phyloP scores from a whole-genome alignment of 345 rosid species.

The Arabis hirsuta region DNA sequence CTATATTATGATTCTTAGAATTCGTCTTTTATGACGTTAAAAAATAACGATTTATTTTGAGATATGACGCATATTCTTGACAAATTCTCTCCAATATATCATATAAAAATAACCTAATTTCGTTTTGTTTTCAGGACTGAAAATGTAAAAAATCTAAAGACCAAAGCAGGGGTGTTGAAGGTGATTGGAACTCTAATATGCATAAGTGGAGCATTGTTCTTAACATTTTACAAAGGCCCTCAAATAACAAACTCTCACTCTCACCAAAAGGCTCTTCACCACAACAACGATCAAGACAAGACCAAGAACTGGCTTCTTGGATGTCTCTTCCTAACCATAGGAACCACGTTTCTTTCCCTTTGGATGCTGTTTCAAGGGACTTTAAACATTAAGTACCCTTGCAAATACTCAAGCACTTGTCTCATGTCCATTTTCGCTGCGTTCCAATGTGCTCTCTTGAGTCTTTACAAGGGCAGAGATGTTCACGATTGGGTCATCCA shows the following conservation, averaged over 20 bases:
- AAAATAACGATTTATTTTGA: not conserved
- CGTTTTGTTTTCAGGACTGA: conserved; percentile 47
- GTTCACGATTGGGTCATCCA: conserved; percentile 53
- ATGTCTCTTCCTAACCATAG: conserved; percentile 46
- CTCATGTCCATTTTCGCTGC: conserved; percentile 64
- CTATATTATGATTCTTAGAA: no score
- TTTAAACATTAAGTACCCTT: conserved; percentile 55
- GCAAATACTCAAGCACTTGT: conserved; percentile 66
- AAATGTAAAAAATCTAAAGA: conserved; percentile 46
- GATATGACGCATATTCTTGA: not conserved
- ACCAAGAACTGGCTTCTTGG: conserved; percentile 56
- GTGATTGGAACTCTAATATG: conserved; percentile 58
- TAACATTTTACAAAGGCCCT: conserved; percentile 61
- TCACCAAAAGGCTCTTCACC: conserved; percentile 4
- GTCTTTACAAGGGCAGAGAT: conserved; percentile 47
- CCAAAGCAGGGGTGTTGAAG: conserved; percentile 57
- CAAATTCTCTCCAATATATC: not conserved
- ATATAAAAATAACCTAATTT: not conserved
- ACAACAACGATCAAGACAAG: conserved; percentile 15
- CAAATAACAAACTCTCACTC: conserved; percentile 45
- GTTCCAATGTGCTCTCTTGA: conserved; percentile 60
- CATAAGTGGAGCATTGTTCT: conserved; percentile 58
- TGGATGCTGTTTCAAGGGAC: conserved; percentile 70
- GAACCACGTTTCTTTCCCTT: conserved; percentile 55
- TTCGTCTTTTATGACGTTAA: no score